These are phyloP conservation scores for Pelargonium citronellum DNA, from an alignment of 441 rosid species.

Conservation along the genomic window DNA sequence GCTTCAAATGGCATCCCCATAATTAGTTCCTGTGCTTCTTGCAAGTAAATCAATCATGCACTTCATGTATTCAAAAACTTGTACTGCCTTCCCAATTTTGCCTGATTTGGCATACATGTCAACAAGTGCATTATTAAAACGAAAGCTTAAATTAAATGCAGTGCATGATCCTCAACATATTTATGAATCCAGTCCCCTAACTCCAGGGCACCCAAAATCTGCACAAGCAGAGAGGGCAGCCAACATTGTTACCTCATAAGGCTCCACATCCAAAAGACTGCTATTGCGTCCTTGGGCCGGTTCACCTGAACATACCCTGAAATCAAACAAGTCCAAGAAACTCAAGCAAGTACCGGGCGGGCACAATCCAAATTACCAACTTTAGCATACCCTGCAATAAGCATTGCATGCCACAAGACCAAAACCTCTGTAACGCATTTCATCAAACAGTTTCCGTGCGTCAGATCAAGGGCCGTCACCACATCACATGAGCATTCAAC, in stretches of 20 bases:
- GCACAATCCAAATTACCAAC: no score
- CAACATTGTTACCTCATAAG: conserved; percentile 60
- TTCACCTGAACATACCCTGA: conserved; percentile 28
- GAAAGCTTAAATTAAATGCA: conserved; percentile 29
- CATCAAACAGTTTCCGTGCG: conserved; percentile 58
- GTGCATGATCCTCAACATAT: conserved; percentile 31
- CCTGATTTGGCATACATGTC: conserved; percentile 78
- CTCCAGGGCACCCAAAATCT: conserved; percentile 46
- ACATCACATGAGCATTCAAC: conserved; percentile 41
- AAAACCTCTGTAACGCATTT: conserved; percentile 25
- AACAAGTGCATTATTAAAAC: conserved; percentile 54
- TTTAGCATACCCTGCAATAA: no score
- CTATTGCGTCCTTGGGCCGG: conserved; percentile 48
- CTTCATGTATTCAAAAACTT: conserved; percentile 38
- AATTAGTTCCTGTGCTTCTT: conserved; percentile 49
- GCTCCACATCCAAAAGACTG: conserved; percentile 46
- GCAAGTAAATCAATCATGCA: conserved; percentile 58
- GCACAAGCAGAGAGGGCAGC: conserved; percentile 68
- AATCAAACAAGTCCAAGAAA: conserved; percentile 37
- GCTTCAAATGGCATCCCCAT: conserved; percentile 57
- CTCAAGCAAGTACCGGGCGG: conserved; percentile 21
- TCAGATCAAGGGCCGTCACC: conserved; percentile 43
- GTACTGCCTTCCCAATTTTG: conserved; percentile 38
- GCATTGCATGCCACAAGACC: conserved; percentile 56
- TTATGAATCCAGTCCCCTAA: conserved; percentile 54